These are phyloP conservation scores for Ganoderma multipileum DNA, from an alignment of 1,284 basidiomycete species.

Conservation along the genomic window DNA sequence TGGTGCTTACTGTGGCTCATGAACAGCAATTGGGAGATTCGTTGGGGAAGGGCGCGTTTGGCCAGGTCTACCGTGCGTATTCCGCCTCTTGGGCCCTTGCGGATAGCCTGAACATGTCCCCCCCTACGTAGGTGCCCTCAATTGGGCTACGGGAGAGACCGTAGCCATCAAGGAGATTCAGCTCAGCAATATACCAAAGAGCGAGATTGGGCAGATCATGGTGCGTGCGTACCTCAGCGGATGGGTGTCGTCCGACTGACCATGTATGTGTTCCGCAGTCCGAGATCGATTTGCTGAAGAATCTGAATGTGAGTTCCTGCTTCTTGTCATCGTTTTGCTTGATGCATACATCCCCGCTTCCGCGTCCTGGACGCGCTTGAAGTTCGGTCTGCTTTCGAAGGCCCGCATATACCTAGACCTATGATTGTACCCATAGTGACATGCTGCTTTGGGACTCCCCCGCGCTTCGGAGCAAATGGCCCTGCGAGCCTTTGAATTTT, in stretches of 20 bases:
- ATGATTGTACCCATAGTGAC: constrained; percentile 6
- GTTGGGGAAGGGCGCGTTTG: constrained; percentile 93
- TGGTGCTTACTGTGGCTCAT: not conserved
- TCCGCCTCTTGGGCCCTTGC: constrained; percentile 1
- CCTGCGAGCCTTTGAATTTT: not conserved
- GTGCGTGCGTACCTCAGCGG: constrained; percentile 45
- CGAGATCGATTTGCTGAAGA: constrained; percentile 98
- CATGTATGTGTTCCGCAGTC: constrained; percentile 57
- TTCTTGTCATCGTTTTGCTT: not conserved
- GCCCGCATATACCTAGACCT: not conserved
- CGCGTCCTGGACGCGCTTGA: not conserved
- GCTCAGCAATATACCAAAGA: constrained; percentile 90
- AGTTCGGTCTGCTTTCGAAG: not conserved
- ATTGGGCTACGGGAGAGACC: constrained; percentile 96
- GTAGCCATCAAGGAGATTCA: constrained; percentile 97
- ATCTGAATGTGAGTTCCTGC: constrained; percentile 74
- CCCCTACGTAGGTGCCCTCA: constrained; percentile 76
- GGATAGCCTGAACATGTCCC: constrained; percentile 10
- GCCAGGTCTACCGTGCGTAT: constrained; percentile 89
- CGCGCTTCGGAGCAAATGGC: not conserved
- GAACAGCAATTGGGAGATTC: constrained; percentile 91
- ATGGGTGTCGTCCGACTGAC: not conserved
- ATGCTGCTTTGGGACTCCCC: not conserved
- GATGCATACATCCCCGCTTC: no score
- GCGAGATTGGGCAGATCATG: constrained; percentile 97